Base-by-base conservation (phyloP, 1,284 basidiomycete species). In the Tetrapyrgos nigripes region DNA sequence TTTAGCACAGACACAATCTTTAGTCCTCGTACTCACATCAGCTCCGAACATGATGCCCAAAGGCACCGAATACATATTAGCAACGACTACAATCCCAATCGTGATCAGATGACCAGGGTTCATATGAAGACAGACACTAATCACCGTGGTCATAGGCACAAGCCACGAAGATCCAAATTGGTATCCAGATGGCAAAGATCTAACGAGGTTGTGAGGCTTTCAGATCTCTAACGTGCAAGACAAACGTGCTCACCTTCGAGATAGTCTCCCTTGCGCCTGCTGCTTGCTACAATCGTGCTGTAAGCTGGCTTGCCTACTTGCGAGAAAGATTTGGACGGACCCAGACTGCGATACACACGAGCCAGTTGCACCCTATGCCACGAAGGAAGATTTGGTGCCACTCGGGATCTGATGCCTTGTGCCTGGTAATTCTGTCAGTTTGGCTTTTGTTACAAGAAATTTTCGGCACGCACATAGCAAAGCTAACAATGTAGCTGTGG, bases 261-360 rank as follows among this genome's bases (percentile, higher is more conserved):
- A 88, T 70, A 0, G 89, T 89, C 9, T 93, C 91, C 52, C 73
- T 84, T 8, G 91, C 87, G 17, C 84, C 85, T n/a, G 86, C 78
- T 0, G 87, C 85, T 87, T 91, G 90, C 89, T 90, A 64, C 29
- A 60, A n/a, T n/a, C n/a, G n/a, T n/a, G n/a, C n/a, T n/a, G n/a
- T n/a, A n/a, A n/a, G n/a, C n/a, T n/a, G n/a, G n/a, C n/a, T n/a
- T n/a, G n/a, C n/a, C n/a, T n/a, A n/a, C n/a, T n/a, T n/a, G n/a
- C n/a, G n/a, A 49, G 31, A 13, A 57, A 5, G 48, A 52, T 43
- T 24, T 19, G 57, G 8, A 71, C 86, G 31, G 59, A 89, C 88
- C 87, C 91, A 93, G 56, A 93, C 80, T 3, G 90, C 91, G n/a
- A 91, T 75, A 62, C 83, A 89, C 33, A 93, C 91, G 2, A 92